Conservation (phyloP, 768 basidiomycete genomes). For the Clathrus columnatus region DNA sequence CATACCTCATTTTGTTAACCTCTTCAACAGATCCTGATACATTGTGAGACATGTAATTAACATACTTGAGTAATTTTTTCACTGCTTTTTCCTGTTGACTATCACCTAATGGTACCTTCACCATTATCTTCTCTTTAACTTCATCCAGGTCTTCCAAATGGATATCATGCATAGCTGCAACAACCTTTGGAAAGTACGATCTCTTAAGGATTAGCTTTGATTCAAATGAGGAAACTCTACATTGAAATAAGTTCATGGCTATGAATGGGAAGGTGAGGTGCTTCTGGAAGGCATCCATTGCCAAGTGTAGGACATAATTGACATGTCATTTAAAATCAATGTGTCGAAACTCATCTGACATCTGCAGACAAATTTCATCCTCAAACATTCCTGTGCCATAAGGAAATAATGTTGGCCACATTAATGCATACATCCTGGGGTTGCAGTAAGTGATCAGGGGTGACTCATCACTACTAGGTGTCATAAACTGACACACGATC, state of each 20-base stretch:
- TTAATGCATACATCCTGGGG: conserved; percentile 12
- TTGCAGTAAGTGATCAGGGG: conserved; percentile 13
- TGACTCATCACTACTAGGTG: conserved; percentile 10
- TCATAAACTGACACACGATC: too few relatives aligned
- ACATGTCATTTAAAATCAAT: too few relatives aligned
- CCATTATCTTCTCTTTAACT: not conserved
- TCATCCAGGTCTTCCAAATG: not conserved
- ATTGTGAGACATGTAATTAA: conserved; percentile 15
- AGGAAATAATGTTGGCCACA: conserved; percentile 18
- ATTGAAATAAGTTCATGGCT: too few relatives aligned
- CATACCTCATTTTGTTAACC: conserved; percentile 13
- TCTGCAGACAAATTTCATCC: too few relatives aligned
- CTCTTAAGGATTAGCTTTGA: too few relatives aligned
- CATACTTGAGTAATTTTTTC: conserved; percentile 13
- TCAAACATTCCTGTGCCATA: conserved; percentile 17
- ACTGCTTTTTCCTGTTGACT: conserved; percentile 15
- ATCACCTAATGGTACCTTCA: not conserved
- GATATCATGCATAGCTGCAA: too few relatives aligned
- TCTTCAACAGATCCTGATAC: conserved; percentile 15
- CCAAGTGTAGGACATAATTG: too few relatives aligned
- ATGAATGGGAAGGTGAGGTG: too few relatives aligned
- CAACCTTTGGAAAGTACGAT: too few relatives aligned
- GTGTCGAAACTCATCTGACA: too few relatives aligned
- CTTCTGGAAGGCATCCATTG: too few relatives aligned
- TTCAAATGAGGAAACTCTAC: too few relatives aligned